A percentile compares a stretch with the other conserved stretches of the same genome.
Conservation (phyloP, 2,329 filamentous ascomycete genomes). For the Exophiala oligosperma region DNA sequence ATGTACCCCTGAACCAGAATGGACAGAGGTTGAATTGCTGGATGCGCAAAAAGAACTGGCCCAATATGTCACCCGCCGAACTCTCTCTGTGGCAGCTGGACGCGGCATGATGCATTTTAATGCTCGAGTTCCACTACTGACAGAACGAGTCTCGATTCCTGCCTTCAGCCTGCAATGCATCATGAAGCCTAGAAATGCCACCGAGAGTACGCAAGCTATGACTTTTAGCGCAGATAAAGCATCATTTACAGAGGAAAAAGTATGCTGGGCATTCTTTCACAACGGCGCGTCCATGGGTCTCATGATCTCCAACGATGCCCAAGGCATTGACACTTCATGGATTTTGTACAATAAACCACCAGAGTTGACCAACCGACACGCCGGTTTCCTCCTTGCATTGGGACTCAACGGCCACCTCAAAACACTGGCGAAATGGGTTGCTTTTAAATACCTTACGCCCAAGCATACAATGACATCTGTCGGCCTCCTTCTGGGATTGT, state of each 20-base stretch:
- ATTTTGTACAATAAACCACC: slow-evolving; percentile 96
- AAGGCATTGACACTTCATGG: slow-evolving; percentile 97
- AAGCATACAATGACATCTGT: slow-evolving; percentile 99
- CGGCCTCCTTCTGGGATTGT: slow-evolving; percentile 85
- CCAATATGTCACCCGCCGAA: slow-evolving; percentile 80
- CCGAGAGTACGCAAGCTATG: slow-evolving; percentile 38
- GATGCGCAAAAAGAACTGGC: slow-evolving; percentile 92
- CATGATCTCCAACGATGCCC: slow-evolving; percentile 83
- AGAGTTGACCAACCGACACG: slow-evolving; percentile 93
- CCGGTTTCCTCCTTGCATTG: slow-evolving; percentile 85
- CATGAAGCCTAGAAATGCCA: slow-evolving; percentile 88
- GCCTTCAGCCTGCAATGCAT: slow-evolving; percentile 91
- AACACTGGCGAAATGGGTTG: slow-evolving; percentile 93
- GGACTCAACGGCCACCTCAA: slow-evolving; percentile 95
- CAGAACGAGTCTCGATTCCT: slow-evolving; percentile 84
- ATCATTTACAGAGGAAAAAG: slow-evolving; percentile 90
- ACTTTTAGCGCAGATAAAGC: slow-evolving; percentile 82
- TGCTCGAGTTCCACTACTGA: slow-evolving; percentile 81
- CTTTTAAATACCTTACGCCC: slow-evolving; percentile 97
- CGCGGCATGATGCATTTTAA: slow-evolving; percentile 86
- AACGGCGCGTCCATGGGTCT: slow-evolving; percentile 91
- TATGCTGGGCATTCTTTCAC: slow-evolving; percentile 98
- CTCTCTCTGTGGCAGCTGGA: slow-evolving; percentile 83
- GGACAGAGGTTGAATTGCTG: slow-evolving; percentile 82
- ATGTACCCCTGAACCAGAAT: slow-evolving; percentile 70